phyloP scores from a whole-genome alignment of 192 early-diverging fungal genomes.

The Umbelopsis sp. region DNA sequence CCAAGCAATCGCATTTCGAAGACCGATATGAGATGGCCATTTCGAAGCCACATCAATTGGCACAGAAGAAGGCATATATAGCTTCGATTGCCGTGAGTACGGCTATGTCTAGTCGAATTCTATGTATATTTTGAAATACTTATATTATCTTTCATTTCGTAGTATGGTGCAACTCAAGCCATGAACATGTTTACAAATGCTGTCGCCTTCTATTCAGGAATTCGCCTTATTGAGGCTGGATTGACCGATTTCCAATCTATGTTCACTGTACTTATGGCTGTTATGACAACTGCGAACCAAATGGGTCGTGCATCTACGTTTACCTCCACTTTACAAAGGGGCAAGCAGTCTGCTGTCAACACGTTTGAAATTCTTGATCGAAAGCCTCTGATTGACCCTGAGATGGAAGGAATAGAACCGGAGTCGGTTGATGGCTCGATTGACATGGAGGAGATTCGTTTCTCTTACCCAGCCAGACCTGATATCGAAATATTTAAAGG shows the following conservation, averaged over 20 bases:
- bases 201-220: constrained; percentile 32
- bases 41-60: constrained; percentile 65
- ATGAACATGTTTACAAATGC: constrained; percentile 26
- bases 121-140: constrained; percentile 47
- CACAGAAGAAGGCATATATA: constrained; percentile 59
- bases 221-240: constrained; percentile 55
- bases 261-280: constrained; percentile 74
- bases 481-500: constrained; percentile 62
- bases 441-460: constrained; percentile 54
- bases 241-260: constrained; percentile 50
- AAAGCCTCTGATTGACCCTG: constrained; percentile 63
- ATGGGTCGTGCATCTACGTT: constrained; percentile 69
- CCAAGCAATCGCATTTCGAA: constrained; percentile 68
- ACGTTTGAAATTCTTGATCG: constrained; percentile 75
- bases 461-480: constrained; percentile 73
- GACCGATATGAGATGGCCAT: constrained; percentile 61
- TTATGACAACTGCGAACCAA: constrained; percentile 70
- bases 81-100: constrained; percentile 49
- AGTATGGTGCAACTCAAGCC: constrained; percentile 20
- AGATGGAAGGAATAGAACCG: constrained; percentile 39
- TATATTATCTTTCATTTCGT: not conserved
- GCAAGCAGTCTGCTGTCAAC: constrained; percentile 73
- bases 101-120: constrained; percentile 56
- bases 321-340: constrained; percentile 77
- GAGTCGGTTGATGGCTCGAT: constrained; percentile 49